phyloP scores from a whole-genome alignment of 2,329 filamentous ascomycete genomes.

The Cercospora canescens region DNA sequence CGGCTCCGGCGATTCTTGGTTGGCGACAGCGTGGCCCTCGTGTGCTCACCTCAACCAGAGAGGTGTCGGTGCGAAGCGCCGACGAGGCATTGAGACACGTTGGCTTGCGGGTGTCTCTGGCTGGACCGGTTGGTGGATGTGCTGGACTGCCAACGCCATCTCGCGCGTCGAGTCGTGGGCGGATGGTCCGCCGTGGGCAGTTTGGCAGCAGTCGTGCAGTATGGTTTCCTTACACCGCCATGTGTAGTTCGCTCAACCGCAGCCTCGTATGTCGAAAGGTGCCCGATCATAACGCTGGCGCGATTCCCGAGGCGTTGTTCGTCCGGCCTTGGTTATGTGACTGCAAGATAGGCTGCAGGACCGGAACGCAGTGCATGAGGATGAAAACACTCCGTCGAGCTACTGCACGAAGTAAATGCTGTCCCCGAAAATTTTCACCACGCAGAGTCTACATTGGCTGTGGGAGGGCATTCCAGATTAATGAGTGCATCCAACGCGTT shows the following conservation, averaged over 20 bases:
- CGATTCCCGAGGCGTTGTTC: conserved; percentile 1
- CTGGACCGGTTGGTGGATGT: neutral
- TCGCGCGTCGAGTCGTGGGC: neutral
- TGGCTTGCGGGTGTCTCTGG: neutral
- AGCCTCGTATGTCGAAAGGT: conserved; percentile 3
- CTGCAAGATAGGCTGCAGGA: conserved; percentile 9
- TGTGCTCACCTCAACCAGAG: neutral
- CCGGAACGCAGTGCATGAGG: conserved; percentile 18
- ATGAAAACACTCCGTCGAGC: conserved; percentile 7
- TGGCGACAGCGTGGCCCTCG: neutral
- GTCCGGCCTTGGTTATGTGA: neutral
- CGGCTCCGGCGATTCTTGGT: neutral
- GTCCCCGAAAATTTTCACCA: conserved; percentile 22
- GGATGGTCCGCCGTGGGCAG: neutral
- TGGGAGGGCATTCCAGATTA: neutral
- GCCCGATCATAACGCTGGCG: conserved; percentile 3
- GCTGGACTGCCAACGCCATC: neutral
- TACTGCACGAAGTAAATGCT: conserved; percentile 23
- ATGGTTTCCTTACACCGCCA: conserved; percentile 2
- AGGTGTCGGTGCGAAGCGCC: conserved; percentile 16
- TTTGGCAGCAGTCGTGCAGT: neutral
- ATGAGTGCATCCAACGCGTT: conserved; percentile 3
- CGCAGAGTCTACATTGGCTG: conserved; percentile 15
- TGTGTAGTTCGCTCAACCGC: conserved; percentile 21
- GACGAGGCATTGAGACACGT: conserved; percentile 5